Percentiles rank a stretch among this genome's conserved stretches.
phyloP scores from a whole-genome alignment of 208 protist genomes.

The Histomonas meleagridis region DNA sequence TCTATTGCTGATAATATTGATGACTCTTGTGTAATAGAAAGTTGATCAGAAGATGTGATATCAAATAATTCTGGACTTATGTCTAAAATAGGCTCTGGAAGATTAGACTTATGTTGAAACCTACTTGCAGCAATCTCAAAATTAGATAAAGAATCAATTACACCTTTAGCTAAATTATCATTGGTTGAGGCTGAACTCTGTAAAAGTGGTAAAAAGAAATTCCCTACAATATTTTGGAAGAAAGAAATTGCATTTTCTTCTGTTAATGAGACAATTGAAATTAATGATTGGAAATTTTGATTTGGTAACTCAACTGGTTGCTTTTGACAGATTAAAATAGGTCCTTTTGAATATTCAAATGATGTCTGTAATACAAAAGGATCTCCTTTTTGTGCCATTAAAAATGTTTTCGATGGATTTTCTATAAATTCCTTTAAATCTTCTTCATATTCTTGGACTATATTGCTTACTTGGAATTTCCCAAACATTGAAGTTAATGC shows the following conservation, averaged over 20 bases:
- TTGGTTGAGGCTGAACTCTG: not conserved
- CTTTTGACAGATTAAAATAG: not conserved
- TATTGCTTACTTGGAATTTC: not conserved
- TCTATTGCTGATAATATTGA: not conserved
- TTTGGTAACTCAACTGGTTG: not conserved
- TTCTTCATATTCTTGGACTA: not conserved
- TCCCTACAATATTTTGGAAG: not conserved
- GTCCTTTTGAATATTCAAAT: not conserved
- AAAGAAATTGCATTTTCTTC: not conserved
- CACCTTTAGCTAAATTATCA: not conserved
- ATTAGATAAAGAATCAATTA: not conserved
- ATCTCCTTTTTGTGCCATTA: not conserved
- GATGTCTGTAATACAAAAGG: not conserved
- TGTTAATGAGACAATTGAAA: not conserved
- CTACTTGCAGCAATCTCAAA: not conserved
- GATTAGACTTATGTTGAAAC: not conserved
- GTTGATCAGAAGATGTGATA: not conserved
- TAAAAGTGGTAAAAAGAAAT: not conserved
- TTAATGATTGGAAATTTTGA: not conserved
- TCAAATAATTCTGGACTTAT: not conserved
- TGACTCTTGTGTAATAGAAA: not conserved
- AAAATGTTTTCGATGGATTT: not conserved
- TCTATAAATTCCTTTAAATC: not conserved
- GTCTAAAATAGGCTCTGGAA: not conserved
- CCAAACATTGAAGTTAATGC: not conserved